phyloP scores from a whole-genome alignment of 148 eudicot species.

The Persicaria tinctoria region DNA sequence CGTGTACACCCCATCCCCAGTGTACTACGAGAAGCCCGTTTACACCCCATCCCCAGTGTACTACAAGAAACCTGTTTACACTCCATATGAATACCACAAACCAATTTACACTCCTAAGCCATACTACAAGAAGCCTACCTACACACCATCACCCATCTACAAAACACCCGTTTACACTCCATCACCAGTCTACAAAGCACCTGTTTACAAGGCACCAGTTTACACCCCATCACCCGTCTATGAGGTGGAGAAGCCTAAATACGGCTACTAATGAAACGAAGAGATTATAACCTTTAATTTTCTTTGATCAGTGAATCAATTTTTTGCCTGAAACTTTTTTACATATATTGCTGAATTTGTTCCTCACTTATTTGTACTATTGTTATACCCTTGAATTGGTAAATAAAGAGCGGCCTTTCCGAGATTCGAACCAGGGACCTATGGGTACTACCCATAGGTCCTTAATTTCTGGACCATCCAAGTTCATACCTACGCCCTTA shows the following conservation, averaged over 20 bases:
- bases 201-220: constrained; percentile 6
- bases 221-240: neutral
- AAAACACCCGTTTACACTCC: constrained; percentile 1
- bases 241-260: neutral
- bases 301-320: neutral
- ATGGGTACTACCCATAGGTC: too few species aligned
- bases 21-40: too few species aligned
- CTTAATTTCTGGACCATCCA: too few species aligned
- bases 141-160: neutral
- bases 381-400: neutral
- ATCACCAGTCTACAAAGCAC: neutral
- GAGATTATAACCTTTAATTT: neutral
- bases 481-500: too few species aligned
- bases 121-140: neutral
- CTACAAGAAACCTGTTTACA: neutral
- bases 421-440: too few species aligned
- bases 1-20: neutral
- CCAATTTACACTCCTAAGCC: constrained; percentile 2
- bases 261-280: neutral
- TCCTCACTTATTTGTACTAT: neutral
- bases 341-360: too few species aligned
- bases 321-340: neutral
- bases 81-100: neutral
- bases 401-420: too few species aligned
- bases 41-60: neutral